Conservation (phyloP, 768 basidiomycete genomes). For the Boletus pseudo-olivaceus region DNA sequence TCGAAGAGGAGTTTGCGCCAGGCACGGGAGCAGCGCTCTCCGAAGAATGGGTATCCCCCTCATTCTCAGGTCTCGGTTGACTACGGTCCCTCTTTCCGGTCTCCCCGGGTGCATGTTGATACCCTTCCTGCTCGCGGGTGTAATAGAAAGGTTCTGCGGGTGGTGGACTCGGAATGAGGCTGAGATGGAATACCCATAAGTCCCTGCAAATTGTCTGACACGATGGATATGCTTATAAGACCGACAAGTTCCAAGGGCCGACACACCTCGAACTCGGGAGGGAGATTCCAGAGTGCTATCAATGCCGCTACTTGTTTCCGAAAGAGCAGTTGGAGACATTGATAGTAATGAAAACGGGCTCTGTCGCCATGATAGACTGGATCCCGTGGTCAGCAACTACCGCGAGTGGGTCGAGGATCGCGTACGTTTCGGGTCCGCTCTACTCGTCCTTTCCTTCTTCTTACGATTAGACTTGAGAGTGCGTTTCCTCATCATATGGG, state of each 20-base stretch:
- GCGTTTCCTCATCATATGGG: conserved; percentile 64
- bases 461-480: conserved; percentile 54
- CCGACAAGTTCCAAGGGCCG: not conserved
- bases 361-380: conserved; percentile 82
- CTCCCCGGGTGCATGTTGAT: conserved; percentile 9
- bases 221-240: conserved; percentile 5
- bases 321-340: conserved; percentile 79
- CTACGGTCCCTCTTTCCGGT: not conserved
- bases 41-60: conserved; percentile 1
- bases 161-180: conserved; percentile 54
- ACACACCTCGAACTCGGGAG: conserved; percentile 74
- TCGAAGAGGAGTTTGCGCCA: conserved; percentile 11
- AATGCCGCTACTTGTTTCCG: conserved; percentile 72
- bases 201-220: conserved; percentile 69
- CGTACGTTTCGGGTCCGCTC: conserved; percentile 60
- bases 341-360: conserved; percentile 76
- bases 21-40: conserved; percentile 10
- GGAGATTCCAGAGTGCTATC: conserved; percentile 62
- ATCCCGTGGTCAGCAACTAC: not conserved
- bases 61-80: conserved; percentile 18
- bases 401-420: not conserved
- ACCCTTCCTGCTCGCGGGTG: conserved; percentile 36
- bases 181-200: conserved; percentile 76
- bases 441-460: conserved; percentile 48
- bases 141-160: conserved; percentile 57